phyloP scores from a whole-genome alignment of 2,329 filamentous ascomycete species.

The Ophiostoma ulmi region DNA sequence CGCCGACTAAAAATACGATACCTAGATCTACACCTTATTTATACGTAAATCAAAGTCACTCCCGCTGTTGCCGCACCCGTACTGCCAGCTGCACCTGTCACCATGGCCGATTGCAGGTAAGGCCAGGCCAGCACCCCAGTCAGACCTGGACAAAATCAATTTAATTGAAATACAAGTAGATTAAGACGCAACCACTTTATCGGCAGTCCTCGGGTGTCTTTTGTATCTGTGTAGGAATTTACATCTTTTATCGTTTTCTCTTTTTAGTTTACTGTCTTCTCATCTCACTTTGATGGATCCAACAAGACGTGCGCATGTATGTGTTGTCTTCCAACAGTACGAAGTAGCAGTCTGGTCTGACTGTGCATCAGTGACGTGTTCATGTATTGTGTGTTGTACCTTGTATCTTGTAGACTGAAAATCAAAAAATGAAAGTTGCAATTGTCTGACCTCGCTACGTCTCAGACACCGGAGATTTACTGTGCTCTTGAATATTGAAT shows the following conservation, averaged over 20 bases:
- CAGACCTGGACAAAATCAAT: neutral
- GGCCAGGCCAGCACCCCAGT: too few species aligned
- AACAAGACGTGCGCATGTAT: neutral
- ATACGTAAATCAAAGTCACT: neutral
- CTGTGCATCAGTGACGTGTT: constrained; percentile 8
- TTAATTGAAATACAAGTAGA: neutral
- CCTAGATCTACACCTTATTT: neutral
- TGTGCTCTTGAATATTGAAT: neutral
- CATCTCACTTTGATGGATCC: neutral
- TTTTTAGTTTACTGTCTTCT: neutral
- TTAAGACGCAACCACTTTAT: constrained; percentile 5
- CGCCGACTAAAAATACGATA: constrained; percentile 4
- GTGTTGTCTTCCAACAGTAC: neutral
- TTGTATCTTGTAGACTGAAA: too few species aligned
- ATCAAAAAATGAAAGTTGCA: neutral
- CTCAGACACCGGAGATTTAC: constrained; percentile 14
- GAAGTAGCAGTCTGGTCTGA: neutral
- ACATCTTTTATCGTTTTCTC: neutral
- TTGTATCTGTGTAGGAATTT: neutral
- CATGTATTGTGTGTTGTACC: neutral
- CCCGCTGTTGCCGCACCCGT: neutral
- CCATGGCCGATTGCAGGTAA: neutral
- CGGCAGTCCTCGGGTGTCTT: neutral
- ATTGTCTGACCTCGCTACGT: constrained; percentile 9
- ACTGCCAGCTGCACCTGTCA: constrained; percentile 6